Conservation (phyloP, 2,329 filamentous ascomycete genomes). For the Fusarium agapanthi region DNA sequence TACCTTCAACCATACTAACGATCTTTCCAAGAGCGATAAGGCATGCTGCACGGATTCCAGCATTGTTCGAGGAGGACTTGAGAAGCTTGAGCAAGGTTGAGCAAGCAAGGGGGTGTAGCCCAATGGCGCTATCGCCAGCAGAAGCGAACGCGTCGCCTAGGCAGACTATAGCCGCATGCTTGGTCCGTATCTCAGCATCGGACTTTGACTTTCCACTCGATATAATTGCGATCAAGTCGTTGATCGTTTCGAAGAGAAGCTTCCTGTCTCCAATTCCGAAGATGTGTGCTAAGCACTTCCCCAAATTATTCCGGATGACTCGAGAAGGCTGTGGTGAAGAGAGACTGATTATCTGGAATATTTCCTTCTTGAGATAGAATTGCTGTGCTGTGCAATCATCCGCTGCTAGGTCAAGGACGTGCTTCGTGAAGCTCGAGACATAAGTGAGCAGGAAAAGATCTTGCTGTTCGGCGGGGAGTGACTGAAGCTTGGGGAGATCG, state of each 20-base stretch:
- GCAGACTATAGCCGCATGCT: constrained; percentile 88
- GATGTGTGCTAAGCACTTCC: constrained; percentile 82
- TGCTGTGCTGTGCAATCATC: constrained; percentile 90
- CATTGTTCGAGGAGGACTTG: constrained; percentile 81
- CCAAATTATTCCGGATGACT: constrained; percentile 89
- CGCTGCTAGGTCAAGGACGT: constrained; percentile 76
- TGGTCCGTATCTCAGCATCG: constrained; percentile 80
- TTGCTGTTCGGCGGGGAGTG: constrained; percentile 92
- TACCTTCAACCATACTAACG: constrained; percentile 75
- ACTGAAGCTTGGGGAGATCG: constrained; percentile 87
- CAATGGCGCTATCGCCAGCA: constrained; percentile 93
- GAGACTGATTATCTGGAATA: constrained; percentile 91
- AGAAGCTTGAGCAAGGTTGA: constrained; percentile 78
- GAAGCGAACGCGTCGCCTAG: constrained; percentile 88
- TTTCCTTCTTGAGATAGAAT: constrained; percentile 89
- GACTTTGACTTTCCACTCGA: constrained; percentile 76
- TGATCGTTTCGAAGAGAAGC: constrained; percentile 92
- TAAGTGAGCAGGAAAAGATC: constrained; percentile 93
- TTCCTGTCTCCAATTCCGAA: constrained; percentile 89
- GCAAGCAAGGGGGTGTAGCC: constrained; percentile 79
- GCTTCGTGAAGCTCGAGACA: constrained; percentile 80
- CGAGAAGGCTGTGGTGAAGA: constrained; percentile 84
- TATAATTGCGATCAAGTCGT: constrained; percentile 80
- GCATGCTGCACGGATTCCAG: constrained; percentile 81
- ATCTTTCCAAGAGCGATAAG: constrained; percentile 81